Conservation (phyloP, 1,284 basidiomycete species). For the Ceratobasidium papillatum region DNA sequence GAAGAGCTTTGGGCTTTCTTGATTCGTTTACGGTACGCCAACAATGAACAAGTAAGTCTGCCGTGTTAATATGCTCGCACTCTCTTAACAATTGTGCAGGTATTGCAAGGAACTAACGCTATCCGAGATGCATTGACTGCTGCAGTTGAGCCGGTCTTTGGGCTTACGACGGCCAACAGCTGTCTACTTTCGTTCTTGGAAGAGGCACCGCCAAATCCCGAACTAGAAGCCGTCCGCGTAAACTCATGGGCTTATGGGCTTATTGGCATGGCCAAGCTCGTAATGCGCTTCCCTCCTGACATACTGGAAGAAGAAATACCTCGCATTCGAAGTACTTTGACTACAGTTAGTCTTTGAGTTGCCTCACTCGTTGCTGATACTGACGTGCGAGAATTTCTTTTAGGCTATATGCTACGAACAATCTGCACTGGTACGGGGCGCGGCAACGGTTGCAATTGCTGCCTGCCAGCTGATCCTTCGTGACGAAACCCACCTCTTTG, state of each 20-base stretch:
- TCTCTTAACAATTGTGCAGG: constrained; percentile 55
- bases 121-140: constrained; percentile 74
- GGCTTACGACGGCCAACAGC: constrained; percentile 79
- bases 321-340: constrained; percentile 71
- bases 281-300: constrained; percentile 77
- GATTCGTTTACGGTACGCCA: constrained; percentile 71
- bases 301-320: constrained; percentile 86
- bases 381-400: constrained; percentile 20
- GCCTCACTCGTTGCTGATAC: constrained; percentile 2
- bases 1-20: constrained; percentile 71
- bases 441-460: constrained; percentile 80
- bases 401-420: constrained; percentile 75
- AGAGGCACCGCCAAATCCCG: constrained; percentile 56
- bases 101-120: constrained; percentile 79
- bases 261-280: constrained; percentile 80
- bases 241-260: constrained; percentile 80
- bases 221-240: constrained; percentile 59
- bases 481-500: constrained; percentile 81
- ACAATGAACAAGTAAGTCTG: constrained; percentile 66
- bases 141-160: constrained; percentile 81
- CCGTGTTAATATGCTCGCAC: constrained; percentile 17
- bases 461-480: constrained; percentile 79
- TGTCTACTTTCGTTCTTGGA: constrained; percentile 69
- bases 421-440: constrained; percentile 79
- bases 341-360: constrained; percentile 61